These are phyloP conservation scores for Saccharomycopsis hybrid DNA, from an alignment of 1,139 yeast genomes.

Conservation along the genomic window DNA sequence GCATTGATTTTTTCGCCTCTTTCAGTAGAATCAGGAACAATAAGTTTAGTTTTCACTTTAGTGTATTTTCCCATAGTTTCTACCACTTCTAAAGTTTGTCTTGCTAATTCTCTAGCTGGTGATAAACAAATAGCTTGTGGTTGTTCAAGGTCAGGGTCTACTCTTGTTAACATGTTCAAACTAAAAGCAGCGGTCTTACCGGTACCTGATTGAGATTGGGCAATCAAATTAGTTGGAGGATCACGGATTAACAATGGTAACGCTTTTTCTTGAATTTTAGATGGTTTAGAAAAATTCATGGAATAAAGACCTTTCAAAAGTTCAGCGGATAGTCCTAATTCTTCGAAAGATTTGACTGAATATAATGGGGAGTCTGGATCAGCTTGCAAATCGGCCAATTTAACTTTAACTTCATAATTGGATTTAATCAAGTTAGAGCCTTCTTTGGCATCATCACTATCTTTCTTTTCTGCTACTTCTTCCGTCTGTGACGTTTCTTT, in stretches of 20 bases:
- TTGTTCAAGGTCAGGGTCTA: constrained; percentile 42
- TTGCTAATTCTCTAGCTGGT: constrained; percentile 94
- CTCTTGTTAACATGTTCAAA: constrained; percentile 83
- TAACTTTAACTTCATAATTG: constrained; percentile 85
- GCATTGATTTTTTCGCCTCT: constrained; percentile 49
- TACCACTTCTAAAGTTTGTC: constrained; percentile 89
- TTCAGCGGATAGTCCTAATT: constrained; percentile 73
- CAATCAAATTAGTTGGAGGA: constrained; percentile 91
- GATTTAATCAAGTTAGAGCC: constrained; percentile 67
- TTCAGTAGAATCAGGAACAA: constrained; percentile 73
- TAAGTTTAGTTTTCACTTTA: constrained; percentile 60
- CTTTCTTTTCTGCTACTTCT: too few relatives aligned
- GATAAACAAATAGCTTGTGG: constrained; percentile 90
- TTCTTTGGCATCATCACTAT: too few relatives aligned
- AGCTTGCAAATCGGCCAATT: constrained; percentile 90
- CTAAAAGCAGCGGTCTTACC: constrained; percentile 99
- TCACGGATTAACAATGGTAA: constrained; percentile 73
- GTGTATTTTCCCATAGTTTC: constrained; percentile 90
- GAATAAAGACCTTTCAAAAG: constrained; percentile 87
- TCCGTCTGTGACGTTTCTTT: too few relatives aligned
- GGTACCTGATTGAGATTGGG: constrained; percentile 97
- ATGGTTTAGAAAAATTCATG: constrained; percentile 84
- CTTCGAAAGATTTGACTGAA: constrained; percentile 89
- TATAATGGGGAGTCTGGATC: constrained; percentile 94
- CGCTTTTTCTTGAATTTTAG: constrained; percentile 95